Evolutionary conservation across 768 basidiomycete genomes (phyloP), one percentile per base, ranked within the genome.

Genomic region (Pulveroboletus sp.): DNA sequence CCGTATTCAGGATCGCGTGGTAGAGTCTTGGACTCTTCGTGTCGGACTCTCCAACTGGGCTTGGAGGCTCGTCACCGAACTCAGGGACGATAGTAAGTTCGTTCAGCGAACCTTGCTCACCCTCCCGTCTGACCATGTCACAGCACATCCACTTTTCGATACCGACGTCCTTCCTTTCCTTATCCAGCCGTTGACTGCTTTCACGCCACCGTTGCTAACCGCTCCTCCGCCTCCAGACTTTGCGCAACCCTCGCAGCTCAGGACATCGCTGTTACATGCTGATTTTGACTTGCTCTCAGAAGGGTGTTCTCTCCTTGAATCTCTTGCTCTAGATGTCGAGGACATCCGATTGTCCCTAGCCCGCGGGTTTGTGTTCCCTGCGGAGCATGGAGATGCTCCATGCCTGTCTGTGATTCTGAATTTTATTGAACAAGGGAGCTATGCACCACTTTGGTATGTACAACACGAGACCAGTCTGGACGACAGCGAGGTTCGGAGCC

Each of bases 201-300:
- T 84, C 60, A 75, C 77, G n/a, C 78, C 82, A 1, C 82, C 83
- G 9, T 69, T 75, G 52, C 45, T 69, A 24, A 65, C 70, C 8
- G 60, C 70, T 6, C 60, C 69, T 3, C 67, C 72, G 2, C 64
- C 68, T 13, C 55, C 72, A 5, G 59, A 72, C 14, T 76, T 78
- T 45, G 67, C 70, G 4, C 56, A 64, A 33, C 71, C 70, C 14
- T 70, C 72, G 32, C 65, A 58, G n/a, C 65, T 77, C 50, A 69
- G 75, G 40, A 71, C 68, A 36, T 62, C 63, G 20, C 75, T 87
- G 12, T 65, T 84, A 36, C 74, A 80, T 47, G 71, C 82, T 3
- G 90, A 93, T 65, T 80, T 86, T 41, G 85, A 88, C 32, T 70
- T 78, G 14, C 71, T 93, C 27, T 84, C 88, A 57, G 85, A 91